These are phyloP conservation scores for Hypoxylon fragiforme DNA, from an alignment of 495 filamentous ascomycete genomes.

Conservation along the genomic window DNA sequence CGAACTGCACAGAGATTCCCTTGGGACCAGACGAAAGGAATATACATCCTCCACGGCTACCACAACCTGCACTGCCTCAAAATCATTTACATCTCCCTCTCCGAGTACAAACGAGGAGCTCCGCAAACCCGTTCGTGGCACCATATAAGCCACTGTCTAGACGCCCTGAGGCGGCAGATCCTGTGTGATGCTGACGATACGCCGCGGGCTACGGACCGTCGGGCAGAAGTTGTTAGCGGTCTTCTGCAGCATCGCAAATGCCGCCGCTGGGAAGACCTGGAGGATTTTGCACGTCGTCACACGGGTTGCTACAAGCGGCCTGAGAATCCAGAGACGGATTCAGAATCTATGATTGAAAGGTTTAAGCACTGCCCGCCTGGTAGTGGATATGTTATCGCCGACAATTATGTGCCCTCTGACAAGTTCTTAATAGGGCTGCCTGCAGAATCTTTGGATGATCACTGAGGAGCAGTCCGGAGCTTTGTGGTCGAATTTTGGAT, in stretches of 20 bases:
- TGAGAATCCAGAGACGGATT: background rate
- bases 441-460: background rate
- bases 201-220: conserved; percentile 16
- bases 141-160: conserved; percentile 38
- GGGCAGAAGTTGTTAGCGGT: conserved; percentile 14
- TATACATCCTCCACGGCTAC: conserved; percentile 34
- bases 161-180: conserved; percentile 34
- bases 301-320: conserved; percentile 44
- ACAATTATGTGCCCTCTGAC: conserved; percentile 9
- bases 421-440: conserved; percentile 3
- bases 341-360: background rate
- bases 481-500: too few species aligned
- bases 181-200: conserved; percentile 42
- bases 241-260: conserved; percentile 31
- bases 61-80: conserved; percentile 19
- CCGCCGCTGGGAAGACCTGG: conserved; percentile 31
- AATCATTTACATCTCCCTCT: conserved; percentile 14
- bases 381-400: conserved; percentile 8
- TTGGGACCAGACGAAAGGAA: conserved; percentile 13
- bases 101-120: conserved; percentile 12
- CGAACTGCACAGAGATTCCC: conserved; percentile 14
- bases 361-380: conserved; percentile 13
- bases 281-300: conserved; percentile 17
- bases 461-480: background rate
- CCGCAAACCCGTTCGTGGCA: conserved; percentile 9